Percentiles rank a stretch among this genome's conserved stretches.
These are phyloP conservation scores for Neurospora sp. DNA, from an alignment of 2,329 filamentous ascomycete species.

Conservation along the genomic window DNA sequence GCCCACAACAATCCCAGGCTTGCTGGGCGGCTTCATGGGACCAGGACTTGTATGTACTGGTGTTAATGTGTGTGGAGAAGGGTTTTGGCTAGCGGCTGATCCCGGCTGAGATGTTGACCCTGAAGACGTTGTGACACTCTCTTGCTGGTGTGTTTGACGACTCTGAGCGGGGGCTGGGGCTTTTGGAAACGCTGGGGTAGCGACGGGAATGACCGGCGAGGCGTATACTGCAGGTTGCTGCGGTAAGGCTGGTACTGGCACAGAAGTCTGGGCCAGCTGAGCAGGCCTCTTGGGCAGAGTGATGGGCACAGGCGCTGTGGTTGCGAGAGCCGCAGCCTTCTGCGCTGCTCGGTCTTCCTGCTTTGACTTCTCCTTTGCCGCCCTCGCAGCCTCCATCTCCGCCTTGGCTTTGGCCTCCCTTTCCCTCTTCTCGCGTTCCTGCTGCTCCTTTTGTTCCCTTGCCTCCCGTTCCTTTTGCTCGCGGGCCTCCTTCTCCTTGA, in stretches of 20 bases:
- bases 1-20: slow-evolving; percentile 40
- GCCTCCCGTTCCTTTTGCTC: slow-evolving; percentile 71
- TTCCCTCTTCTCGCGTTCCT: slow-evolving; percentile 50
- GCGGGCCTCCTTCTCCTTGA: slow-evolving; percentile 66
- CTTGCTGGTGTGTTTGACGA: slow-evolving; percentile 71
- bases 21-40: slow-evolving; percentile 52
- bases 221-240: slow-evolving; percentile 52
- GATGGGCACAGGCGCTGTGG: slow-evolving; percentile 22
- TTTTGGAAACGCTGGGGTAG: slow-evolving; percentile 75
- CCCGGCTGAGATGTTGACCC: slow-evolving; percentile 54
- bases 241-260: slow-evolving; percentile 42
- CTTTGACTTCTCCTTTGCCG: slow-evolving; percentile 35
- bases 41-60: slow-evolving; percentile 57
- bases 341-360: slow-evolving; percentile 34
- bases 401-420: slow-evolving; percentile 40
- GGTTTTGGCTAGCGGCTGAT: slow-evolving; percentile 42
- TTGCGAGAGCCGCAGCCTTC: slow-evolving; percentile 29
- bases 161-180: slow-evolving; percentile 68
- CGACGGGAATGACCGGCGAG: slow-evolving; percentile 70
- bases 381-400: slow-evolving; percentile 27
- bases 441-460: slow-evolving; percentile 50
- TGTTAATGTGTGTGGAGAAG: slow-evolving; percentile 50
- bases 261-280: slow-evolving; percentile 29
- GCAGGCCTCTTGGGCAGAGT: slow-evolving; percentile 31
- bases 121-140: slow-evolving; percentile 57